phyloP scores from a whole-genome alignment of 306 rosid genomes.

The Cucumis sativus region DNA sequence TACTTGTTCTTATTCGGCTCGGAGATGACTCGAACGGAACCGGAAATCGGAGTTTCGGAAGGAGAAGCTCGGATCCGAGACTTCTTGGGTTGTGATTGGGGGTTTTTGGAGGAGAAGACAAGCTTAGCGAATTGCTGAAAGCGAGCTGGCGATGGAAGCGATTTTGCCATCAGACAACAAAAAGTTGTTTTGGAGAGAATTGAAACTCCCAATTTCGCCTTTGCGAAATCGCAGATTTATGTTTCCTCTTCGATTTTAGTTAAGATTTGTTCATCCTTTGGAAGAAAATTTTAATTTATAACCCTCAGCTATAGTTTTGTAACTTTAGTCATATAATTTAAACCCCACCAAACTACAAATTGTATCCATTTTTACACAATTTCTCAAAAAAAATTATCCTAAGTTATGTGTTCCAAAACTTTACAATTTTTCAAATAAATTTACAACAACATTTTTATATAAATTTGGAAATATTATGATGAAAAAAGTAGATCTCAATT shows the following conservation, averaged over 20 bases:
- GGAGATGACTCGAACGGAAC: conserved; percentile 19
- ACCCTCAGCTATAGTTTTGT: no score
- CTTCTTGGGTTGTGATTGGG: conserved; percentile 23
- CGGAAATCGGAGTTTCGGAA: conserved; percentile 15
- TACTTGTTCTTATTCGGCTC: conserved; percentile 11
- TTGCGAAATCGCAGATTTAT: neutral
- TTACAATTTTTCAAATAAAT: no score
- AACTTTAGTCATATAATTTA: no score
- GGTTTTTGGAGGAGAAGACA: conserved; percentile 31
- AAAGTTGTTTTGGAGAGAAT: neutral
- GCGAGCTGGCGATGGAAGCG: conserved; percentile 34
- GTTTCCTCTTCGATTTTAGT: neutral
- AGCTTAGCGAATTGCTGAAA: conserved; percentile 33
- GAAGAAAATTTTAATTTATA: no score
- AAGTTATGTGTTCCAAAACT: no score
- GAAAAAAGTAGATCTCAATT: no score
- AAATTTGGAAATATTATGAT: no score
- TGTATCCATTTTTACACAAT: no score
- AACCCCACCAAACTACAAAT: no score
- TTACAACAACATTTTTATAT: no score
- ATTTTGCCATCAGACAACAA: conserved; percentile 43
- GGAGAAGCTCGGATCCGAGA: conserved; percentile 10
- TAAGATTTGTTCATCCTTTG: neutral
- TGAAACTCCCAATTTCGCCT: neutral
- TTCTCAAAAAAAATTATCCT: no score